Conservation (phyloP, 441 rosid genomes). For the Jatropha podagrica region DNA sequence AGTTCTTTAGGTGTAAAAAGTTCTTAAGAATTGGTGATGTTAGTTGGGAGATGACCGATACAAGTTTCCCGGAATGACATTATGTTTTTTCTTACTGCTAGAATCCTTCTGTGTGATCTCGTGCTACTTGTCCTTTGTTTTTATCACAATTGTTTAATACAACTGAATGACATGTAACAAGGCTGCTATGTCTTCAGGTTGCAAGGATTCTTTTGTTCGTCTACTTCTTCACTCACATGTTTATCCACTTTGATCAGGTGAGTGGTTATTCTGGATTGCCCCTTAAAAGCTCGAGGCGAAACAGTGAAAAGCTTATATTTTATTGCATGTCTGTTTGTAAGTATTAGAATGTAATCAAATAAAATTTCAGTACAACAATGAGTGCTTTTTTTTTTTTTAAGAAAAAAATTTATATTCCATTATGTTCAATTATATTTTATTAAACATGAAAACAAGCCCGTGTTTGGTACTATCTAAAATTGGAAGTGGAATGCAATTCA, state of each 20-base stretch:
- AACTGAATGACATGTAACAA: constrained; percentile 4
- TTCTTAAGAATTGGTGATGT: not conserved
- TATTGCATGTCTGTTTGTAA: not conserved
- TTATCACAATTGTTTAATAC: not conserved
- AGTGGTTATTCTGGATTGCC: constrained; percentile 4
- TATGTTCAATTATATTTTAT: no score
- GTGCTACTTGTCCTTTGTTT: not conserved
- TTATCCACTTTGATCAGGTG: constrained; percentile 71
- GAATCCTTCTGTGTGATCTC: not conserved
- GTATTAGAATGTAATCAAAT: no score
- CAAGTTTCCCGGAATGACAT: not conserved
- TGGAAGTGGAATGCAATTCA: no score
- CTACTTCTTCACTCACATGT: constrained; percentile 62
- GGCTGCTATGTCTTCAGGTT: constrained; percentile 37
- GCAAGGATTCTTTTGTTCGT: constrained; percentile 77
- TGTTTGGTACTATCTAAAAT: no score
- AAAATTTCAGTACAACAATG: no score
- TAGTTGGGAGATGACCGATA: not conserved
- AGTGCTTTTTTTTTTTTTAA: no score
- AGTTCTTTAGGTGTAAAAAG: not conserved
- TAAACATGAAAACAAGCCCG: no score
- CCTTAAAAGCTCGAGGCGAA: not conserved
- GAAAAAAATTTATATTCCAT: no score
- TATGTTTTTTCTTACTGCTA: not conserved
- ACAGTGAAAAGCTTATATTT: not conserved